Percentiles rank a stretch among this genome's conserved stretches.
These are phyloP conservation scores for Penicillium turbatum DNA, from an alignment of 495 filamentous ascomycete species.

Conservation along the genomic window DNA sequence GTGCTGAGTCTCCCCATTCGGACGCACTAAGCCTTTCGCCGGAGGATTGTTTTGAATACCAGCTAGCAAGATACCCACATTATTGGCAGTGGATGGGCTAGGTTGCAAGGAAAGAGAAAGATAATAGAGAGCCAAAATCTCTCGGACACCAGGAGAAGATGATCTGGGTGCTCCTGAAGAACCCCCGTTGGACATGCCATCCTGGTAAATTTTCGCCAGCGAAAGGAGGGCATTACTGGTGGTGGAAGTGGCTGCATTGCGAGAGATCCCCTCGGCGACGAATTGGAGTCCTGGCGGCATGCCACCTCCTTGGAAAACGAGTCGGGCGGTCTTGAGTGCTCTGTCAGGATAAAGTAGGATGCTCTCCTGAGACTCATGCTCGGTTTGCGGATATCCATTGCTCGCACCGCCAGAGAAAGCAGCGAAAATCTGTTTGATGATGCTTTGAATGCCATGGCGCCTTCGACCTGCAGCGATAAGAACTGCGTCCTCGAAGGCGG, in stretches of 20 bases:
- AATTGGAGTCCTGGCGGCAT: constrained; percentile 79
- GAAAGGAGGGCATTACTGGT: constrained; percentile 95
- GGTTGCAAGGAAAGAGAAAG: constrained; percentile 91
- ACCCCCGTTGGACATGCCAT: constrained; percentile 78
- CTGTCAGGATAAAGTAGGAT: constrained; percentile 78
- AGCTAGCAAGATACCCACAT: constrained; percentile 93
- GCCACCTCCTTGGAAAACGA: constrained; percentile 76
- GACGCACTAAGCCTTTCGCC: constrained; percentile 31
- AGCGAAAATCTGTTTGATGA: constrained; percentile 76
- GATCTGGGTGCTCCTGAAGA: constrained; percentile 55
- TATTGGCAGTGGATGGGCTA: constrained; percentile 96
- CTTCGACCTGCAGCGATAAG: constrained; percentile 76
- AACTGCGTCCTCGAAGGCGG: constrained; percentile 93
- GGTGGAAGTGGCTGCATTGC: constrained; percentile 81
- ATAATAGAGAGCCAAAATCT: constrained; percentile 95
- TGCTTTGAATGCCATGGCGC: constrained; percentile 65
- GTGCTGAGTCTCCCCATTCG: constrained; percentile 35
- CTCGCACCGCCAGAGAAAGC: constrained; percentile 53
- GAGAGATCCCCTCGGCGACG: constrained; percentile 66
- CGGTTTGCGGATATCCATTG: constrained; percentile 26
- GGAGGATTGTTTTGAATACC: constrained; percentile 77
- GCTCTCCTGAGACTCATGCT: constrained; percentile 46
- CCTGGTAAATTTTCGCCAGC: constrained; percentile 96
- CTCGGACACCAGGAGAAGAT: constrained; percentile 72
- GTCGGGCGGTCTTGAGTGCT: constrained; percentile 75